Evolutionary conservation across 2,329 filamentous ascomycete genomes (phyloP).

Genomic region (Apiospora marii): DNA sequence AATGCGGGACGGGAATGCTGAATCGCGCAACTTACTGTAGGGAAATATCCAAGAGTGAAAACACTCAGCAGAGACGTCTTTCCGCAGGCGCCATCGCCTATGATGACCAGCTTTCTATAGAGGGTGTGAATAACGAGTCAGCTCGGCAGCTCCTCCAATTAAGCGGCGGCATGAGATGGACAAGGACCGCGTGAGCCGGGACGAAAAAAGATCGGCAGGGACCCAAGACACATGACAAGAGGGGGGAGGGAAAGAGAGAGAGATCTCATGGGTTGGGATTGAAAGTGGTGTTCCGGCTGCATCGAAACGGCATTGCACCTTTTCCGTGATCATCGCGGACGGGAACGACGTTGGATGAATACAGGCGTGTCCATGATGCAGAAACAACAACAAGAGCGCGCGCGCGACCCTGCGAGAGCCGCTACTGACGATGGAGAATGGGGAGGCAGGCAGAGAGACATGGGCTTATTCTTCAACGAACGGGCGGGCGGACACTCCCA

Average conservation of each 20-base stretch:
- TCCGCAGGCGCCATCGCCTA: conserved; percentile 80
- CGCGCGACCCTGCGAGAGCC: conserved; percentile 11
- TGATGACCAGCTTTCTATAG: conserved; percentile 45
- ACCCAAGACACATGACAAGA: conserved; percentile 23
- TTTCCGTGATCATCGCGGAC: not conserved
- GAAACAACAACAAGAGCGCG: not conserved
- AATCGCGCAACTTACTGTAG: conserved; percentile 74
- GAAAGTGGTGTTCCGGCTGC: not conserved
- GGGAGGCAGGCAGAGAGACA: not conserved
- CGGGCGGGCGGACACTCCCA: not conserved
- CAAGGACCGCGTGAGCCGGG: conserved; percentile 19
- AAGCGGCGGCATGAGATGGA: not conserved
- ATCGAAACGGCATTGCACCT: conserved; percentile 5
- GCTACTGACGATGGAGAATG: conserved; percentile 6
- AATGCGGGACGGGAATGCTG: conserved; percentile 24
- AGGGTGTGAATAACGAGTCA: conserved; percentile 23
- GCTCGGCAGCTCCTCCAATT: conserved; percentile 21
- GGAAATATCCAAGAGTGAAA: conserved; percentile 97
- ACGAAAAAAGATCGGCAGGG: conserved; percentile 24
- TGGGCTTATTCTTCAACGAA: conserved; percentile 13
- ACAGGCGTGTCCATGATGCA: not conserved
- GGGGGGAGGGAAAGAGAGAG: not conserved
- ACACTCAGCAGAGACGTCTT: conserved; percentile 98
- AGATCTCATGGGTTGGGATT: conserved; percentile 11
- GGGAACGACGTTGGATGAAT: not conserved